Evolutionary conservation across 2,329 filamentous ascomycete species (phyloP).

Genomic region (Grosmannia serpens): DNA sequence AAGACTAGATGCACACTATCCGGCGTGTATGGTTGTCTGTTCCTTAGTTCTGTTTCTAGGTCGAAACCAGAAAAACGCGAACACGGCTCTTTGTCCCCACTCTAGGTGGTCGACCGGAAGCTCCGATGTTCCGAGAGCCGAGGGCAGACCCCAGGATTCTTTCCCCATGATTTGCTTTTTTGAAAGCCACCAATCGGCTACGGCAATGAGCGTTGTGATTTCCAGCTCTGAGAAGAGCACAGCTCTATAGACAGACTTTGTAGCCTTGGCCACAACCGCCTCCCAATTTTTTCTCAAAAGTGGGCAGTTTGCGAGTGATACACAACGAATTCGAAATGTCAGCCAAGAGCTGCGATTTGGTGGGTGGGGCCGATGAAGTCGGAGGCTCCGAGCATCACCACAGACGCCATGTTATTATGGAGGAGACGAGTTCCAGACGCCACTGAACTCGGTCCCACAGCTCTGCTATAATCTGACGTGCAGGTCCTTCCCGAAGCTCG

Average conservation of each 20-base stretch:
- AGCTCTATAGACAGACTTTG: background rate
- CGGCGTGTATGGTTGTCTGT: background rate
- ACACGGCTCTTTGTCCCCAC: background rate
- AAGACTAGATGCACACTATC: background rate
- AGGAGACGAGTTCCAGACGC: background rate
- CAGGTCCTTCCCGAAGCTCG: background rate
- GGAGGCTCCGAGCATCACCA: background rate
- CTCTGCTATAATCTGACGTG: background rate
- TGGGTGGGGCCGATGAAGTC: background rate
- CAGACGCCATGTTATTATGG: background rate
- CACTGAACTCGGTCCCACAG: background rate
- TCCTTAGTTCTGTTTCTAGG: background rate
- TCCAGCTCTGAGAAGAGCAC: background rate
- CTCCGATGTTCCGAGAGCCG: constrained; percentile 1
- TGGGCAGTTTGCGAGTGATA: background rate
- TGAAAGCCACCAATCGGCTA: background rate
- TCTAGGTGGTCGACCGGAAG: background rate
- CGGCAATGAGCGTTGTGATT: background rate
- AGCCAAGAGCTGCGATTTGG: background rate
- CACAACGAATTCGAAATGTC: background rate
- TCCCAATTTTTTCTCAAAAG: background rate
- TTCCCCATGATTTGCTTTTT: background rate
- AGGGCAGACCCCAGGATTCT: background rate
- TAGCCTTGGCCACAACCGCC: background rate
- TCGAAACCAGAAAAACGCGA: background rate